phyloP scores from a whole-genome alignment of 192 early-diverging fungal species.

The Allomyces macrogynus region DNA sequence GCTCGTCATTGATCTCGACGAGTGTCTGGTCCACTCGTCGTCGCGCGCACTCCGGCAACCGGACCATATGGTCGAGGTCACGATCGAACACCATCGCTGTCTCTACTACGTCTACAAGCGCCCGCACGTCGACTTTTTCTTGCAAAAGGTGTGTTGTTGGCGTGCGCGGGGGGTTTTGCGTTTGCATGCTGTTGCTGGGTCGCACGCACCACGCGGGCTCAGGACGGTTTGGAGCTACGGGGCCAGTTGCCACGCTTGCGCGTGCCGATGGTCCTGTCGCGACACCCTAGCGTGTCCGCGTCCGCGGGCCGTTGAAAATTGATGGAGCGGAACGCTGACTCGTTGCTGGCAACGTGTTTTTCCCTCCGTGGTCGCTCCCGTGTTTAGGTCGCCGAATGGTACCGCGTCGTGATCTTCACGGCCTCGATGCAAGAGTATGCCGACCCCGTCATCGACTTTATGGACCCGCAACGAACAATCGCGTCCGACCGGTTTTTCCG shows the following conservation, averaged over 20 bases:
- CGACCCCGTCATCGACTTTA: conserved; percentile 81
- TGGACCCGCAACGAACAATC: conserved; percentile 47
- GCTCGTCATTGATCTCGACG: conserved; percentile 50
- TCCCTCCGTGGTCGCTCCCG: not conserved
- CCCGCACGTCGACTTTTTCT: conserved; percentile 65
- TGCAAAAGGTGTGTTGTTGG: conserved; percentile 57
- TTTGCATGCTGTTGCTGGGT: too few relatives aligned
- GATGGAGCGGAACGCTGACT: not conserved
- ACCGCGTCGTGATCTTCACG: conserved; percentile 75
- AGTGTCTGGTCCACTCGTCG: conserved; percentile 69
- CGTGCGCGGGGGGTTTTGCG: not conserved
- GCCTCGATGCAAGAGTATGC: conserved; percentile 82
- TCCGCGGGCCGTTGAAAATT: not conserved
- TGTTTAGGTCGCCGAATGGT: conserved; percentile 61
- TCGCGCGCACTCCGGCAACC: conserved; percentile 31
- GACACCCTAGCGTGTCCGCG: not conserved
- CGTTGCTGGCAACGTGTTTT: not conserved
- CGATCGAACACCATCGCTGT: conserved; percentile 56
- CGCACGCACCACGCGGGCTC: too few relatives aligned
- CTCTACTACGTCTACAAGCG: conserved; percentile 81
- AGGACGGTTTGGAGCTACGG: not conserved
- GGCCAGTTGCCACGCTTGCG: too few relatives aligned
- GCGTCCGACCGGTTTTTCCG: conserved; percentile 61
- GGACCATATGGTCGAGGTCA: conserved; percentile 65
- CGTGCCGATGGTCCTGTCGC: not conserved